Evolutionary conservation across 371 early-diverging fungal species (phyloP), one percentile per base, ranked within the genome.

Genomic region (Syncephalastrum sp.): DNA sequence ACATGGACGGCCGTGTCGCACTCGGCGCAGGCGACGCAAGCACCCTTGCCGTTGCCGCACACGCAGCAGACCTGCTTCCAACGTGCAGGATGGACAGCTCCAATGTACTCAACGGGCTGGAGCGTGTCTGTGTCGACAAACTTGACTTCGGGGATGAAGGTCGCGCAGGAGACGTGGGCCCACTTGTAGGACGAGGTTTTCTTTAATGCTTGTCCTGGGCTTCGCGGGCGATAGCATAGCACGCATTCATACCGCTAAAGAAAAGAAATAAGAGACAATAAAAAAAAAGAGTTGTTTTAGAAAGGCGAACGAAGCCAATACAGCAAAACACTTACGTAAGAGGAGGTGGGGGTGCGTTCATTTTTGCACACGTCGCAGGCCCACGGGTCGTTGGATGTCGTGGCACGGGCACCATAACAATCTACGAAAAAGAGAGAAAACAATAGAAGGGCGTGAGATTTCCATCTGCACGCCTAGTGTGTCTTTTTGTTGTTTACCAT

Each of bases 161-260:
- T 68, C 0, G 96, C 91, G 59, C 99, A 99, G 14, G 90, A 68
- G 1, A 98, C 77, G 68, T 99, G 99, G 0, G 85, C 95, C 99
- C 99, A 99, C 53, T 85, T 82, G 64, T 90, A 91, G 6, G 84
- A 87, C 19, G 81, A 82, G 2, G 99, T 97, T 50, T 83, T 85
- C 72, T 97, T 97, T 65, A 96, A 82, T 5, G 97, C 87, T 41
- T 80, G 74, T 0, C 65, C 69, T 8, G 69, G 56, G 5, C 59
- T 70, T 3, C 60, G 55, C 12, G 70, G 63, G 27, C 71, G 54
- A 45, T 68, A 62, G 54, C 91, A 91, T 5, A 89, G 54, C 1
- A 86, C 69, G 59, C 91, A 91, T 45, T 71, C 61, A 59, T 87
- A 88, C 15, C 69, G 66, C 82, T 82, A 55, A 1, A 48, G 3